phyloP scores from a whole-genome alignment of 1,284 basidiomycete species.

The Melanopsichium pennsylvanicum region DNA sequence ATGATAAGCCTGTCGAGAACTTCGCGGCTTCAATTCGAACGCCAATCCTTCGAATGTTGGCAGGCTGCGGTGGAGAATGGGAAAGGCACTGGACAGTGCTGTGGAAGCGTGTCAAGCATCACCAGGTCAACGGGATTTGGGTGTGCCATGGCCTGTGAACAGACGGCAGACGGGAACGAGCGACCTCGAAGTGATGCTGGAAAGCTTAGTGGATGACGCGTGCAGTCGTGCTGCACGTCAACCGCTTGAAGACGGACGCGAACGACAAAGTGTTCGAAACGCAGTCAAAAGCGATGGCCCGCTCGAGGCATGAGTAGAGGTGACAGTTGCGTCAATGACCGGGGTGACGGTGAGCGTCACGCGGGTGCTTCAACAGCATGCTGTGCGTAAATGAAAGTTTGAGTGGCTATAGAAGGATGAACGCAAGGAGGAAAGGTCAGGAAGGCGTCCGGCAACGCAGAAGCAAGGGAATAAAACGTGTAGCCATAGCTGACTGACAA shows the following conservation, averaged over 20 bases:
- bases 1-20: too few relatives aligned
- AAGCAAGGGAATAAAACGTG: neutral
- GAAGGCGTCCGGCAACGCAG: slow-evolving; percentile 4
- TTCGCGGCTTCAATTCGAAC: neutral
- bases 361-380: slow-evolving; percentile 23
- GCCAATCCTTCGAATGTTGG: neutral
- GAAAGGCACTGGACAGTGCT: slow-evolving; percentile 9
- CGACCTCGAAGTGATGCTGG: slow-evolving; percentile 5
- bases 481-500: neutral
- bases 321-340: slow-evolving; percentile 21
- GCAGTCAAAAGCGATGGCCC: slow-evolving; percentile 22
- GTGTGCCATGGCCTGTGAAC: too few relatives aligned
- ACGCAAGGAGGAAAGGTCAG: slow-evolving; percentile 6
- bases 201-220: slow-evolving; percentile 6
- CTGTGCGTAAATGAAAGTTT: slow-evolving; percentile 21
- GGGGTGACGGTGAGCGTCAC: slow-evolving; percentile 28
- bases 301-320: slow-evolving; percentile 15
- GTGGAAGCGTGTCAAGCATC: slow-evolving; percentile 11
- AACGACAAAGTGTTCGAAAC: neutral
- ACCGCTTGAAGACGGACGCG: slow-evolving; percentile 1
- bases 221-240: slow-evolving; percentile 7
- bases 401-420: slow-evolving; percentile 19
- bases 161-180: too few relatives aligned
- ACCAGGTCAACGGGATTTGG: slow-evolving; percentile 4
- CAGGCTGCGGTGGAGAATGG: neutral